Base-by-base conservation (phyloP, 805 yeast genomes). In the Jamesozyma piceae region DNA sequence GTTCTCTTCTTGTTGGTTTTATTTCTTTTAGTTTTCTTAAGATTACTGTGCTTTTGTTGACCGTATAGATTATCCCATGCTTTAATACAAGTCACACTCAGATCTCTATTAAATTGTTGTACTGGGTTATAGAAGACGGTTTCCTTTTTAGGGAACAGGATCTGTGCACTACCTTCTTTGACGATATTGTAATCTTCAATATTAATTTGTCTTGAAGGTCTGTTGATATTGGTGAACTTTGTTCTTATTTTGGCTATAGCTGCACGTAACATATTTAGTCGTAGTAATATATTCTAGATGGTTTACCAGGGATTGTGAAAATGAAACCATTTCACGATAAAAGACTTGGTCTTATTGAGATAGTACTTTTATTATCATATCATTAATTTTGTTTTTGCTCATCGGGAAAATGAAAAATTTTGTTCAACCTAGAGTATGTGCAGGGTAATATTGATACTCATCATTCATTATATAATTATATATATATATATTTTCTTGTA, bases 101-200 rank as follows among this genome's bases (percentile, higher is more conserved):
- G 66, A 59, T 92, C 99, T 54, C 99, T 74, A 63, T 92, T 92
- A 65, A 88, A 92, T 64, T 90, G 97, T 65, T 92, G 99, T 43
- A 92, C 83, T 9, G 95, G 97, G 60, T 92, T 92, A 65, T 92
- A 92, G 58, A 92, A 92, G 10, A 92, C 98, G 45, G 73, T 71
- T 51, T 84, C 88, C 38, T 79, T 79, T 53, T 84, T 81, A 3
- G 95, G 90, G 48, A 82, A 83, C 27, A 89, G 68, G 35, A 92
- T 79, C 20, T 80, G 74, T 13, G 97, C 97, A 43, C 73, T 68
- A 2, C 99, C 99, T 62, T 92, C 98, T 17, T 62, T 63, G 15
- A 71, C 67, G n/a, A 64, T 58, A 35, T 68, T 67, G 53, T 55
- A 69, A 14, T 68, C 65, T 14, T 58, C 62, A 6, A 53, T 40